A percentile compares a stretch with the other conserved stretches of the same genome.
These are phyloP conservation scores for Glomus cerebriforme DNA, from an alignment of 192 early-diverging fungal genomes.

Conservation along the genomic window DNA sequence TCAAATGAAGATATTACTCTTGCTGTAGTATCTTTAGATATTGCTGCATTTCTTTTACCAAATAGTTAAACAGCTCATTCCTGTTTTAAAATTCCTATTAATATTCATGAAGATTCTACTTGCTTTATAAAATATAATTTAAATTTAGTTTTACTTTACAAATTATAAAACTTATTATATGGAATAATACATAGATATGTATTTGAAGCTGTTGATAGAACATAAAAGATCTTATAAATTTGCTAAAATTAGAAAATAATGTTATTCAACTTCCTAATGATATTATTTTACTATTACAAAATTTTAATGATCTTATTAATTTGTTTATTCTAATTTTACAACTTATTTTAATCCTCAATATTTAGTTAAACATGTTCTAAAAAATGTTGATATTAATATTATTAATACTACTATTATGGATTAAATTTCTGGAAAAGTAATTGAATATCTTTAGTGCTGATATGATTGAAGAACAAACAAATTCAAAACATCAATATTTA, in stretches of 20 bases:
- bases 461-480: neutral
- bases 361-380: neutral
- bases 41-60: too few species aligned
- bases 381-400: conserved; percentile 29
- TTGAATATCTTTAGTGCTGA: conserved; percentile 20
- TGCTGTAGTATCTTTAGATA: too few species aligned
- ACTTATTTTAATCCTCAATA: neutral
- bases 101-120: too few species aligned
- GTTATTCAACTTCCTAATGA: neutral
- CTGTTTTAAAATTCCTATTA: too few species aligned
- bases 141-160: conserved; percentile 14
- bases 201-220: conserved; percentile 22
- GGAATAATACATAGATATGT: conserved; percentile 35
- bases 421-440: neutral
- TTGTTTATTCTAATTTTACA: conserved; percentile 5
- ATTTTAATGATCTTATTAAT: neutral
- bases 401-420: conserved; percentile 24
- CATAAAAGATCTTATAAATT: conserved; percentile 26
- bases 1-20: too few species aligned
- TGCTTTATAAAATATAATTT: too few species aligned
- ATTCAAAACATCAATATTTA: neutral
- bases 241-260: neutral
- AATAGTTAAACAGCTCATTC: too few species aligned
- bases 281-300: conserved; percentile 1
- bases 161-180: conserved; percentile 36